Evolutionary conservation across 1,139 yeast species (phyloP).

Genomic region (Kazachstania sp.): DNA sequence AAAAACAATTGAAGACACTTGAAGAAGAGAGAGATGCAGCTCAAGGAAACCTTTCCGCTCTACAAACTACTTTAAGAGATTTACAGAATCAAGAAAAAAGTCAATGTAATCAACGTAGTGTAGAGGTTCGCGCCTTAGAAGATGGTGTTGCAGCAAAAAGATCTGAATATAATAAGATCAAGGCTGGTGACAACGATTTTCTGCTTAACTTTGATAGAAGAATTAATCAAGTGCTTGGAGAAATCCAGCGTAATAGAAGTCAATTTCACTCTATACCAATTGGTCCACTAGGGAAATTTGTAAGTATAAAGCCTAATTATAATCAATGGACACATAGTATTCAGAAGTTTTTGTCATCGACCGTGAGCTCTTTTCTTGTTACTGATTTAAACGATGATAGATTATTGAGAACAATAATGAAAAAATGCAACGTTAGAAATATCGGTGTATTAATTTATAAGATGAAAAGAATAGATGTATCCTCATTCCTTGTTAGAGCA

Average conservation of each 20-base stretch:
- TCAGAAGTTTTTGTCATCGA: constrained; percentile 43
- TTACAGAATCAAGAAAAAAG: constrained; percentile 13
- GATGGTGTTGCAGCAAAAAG: constrained; percentile 11
- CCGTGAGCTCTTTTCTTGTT: constrained; percentile 61
- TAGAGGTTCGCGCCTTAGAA: constrained; percentile 11
- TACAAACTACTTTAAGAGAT: constrained; percentile 16
- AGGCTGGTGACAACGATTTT: constrained; percentile 20
- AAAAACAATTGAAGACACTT: constrained; percentile 11
- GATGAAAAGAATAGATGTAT: constrained; percentile 48
- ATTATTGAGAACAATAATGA: constrained; percentile 40
- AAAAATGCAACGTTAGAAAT: constrained; percentile 27
- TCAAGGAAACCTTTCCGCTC: constrained; percentile 9
- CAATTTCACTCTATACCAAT: constrained; percentile 46
- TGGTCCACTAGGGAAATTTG: constrained; percentile 75
- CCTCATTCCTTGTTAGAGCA: constrained; percentile 32
- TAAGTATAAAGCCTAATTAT: constrained; percentile 48
- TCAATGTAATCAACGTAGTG: constrained; percentile 9
- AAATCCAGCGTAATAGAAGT: constrained; percentile 32
- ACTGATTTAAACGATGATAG: constrained; percentile 53
- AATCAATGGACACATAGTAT: constrained; percentile 56
- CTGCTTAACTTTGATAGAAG: constrained; percentile 41
- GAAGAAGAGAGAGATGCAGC: constrained; percentile 13
- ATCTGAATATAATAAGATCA: constrained; percentile 13
- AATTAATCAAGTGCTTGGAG: constrained; percentile 37
- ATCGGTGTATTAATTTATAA: constrained; percentile 45